Conservation (phyloP, 345 rosid species). For the Gossypium australe region DNA sequence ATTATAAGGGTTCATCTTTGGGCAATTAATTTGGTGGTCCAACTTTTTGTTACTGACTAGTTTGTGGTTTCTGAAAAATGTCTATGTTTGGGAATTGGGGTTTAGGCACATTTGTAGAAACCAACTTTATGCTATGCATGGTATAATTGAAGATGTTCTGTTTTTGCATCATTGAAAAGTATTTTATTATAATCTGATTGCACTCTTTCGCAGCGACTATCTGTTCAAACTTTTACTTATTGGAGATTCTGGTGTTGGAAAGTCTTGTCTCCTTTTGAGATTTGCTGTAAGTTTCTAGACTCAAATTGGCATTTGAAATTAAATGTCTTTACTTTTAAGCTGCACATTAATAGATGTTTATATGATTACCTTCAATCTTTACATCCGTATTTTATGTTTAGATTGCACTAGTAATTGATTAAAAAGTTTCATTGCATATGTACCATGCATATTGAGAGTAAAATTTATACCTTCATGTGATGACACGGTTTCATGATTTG, state of each 20-base stretch:
- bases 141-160: neutral
- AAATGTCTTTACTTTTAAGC: neutral
- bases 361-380: neutral
- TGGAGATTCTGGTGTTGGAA: conserved; percentile 64
- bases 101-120: neutral
- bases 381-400: neutral
- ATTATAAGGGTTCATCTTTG: neutral
- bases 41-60: neutral
- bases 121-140: neutral
- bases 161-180: neutral
- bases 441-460: neutral
- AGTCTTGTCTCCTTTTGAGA: conserved; percentile 54
- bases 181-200: neutral
- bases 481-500: neutral
- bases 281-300: conserved; percentile 37
- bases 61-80: neutral
- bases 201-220: conserved; percentile 41
- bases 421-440: neutral
- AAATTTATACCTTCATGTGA: neutral
- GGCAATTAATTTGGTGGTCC: neutral
- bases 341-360: neutral
- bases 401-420: neutral
- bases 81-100: neutral
- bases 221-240: conserved; percentile 59
- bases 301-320: neutral